A percentile compares a stretch with the other conserved stretches of the same genome.
Conservation (phyloP, 805 yeast genomes). For the Zygosaccharomyces pseudorouxii region DNA sequence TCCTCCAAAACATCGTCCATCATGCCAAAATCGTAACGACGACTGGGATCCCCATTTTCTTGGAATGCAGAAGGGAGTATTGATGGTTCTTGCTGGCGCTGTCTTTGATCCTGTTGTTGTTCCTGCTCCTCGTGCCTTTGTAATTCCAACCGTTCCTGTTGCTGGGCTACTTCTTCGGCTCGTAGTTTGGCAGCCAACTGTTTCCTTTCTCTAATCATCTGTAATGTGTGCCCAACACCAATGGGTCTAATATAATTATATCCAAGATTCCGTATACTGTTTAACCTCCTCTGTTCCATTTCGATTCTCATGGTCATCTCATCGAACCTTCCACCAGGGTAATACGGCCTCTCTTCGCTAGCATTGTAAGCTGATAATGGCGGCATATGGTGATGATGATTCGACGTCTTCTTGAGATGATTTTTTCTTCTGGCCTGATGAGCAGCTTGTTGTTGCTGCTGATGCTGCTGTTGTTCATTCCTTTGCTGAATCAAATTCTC, state of each 20-base stretch:
- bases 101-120: neutral
- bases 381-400: conserved; percentile 11
- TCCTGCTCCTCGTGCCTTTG: neutral
- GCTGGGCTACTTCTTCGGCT: neutral
- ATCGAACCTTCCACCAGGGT: conserved; percentile 15
- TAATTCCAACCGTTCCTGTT: conserved; percentile 3
- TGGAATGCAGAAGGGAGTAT: conserved; percentile 25
- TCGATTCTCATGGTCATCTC: conserved; percentile 22
- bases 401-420: neutral
- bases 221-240: conserved; percentile 54
- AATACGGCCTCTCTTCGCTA: conserved; percentile 20
- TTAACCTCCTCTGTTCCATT: conserved; percentile 10
- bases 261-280: conserved; percentile 42
- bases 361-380: conserved; percentile 29
- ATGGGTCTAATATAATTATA: conserved; percentile 50
- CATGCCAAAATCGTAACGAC: conserved; percentile 3
- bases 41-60: conserved; percentile 27
- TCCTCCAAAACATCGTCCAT: neutral
- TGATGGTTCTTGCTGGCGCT: neutral
- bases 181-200: neutral
- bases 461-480: conserved; percentile 9
- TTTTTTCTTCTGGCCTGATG: neutral
- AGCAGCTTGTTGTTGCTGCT: neutral
- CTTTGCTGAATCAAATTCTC: conserved; percentile 13
- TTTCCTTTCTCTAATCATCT: conserved; percentile 27